These are phyloP conservation scores for Kurtzmaniella natalensis DNA, from an alignment of 1,139 yeast genomes.

Conservation along the genomic window DNA sequence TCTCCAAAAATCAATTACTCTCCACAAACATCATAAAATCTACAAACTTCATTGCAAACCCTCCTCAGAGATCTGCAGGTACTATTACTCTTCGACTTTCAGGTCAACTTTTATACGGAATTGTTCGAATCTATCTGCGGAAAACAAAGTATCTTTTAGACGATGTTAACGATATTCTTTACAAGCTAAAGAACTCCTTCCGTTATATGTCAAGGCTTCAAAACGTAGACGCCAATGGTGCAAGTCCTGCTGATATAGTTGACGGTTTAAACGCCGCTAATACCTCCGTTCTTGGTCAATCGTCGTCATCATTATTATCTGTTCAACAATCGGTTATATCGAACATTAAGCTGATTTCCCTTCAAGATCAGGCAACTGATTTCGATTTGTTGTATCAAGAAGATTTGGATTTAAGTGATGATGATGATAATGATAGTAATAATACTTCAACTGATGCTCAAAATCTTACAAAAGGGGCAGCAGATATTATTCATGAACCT, in stretches of 20 bases:
- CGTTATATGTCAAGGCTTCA: constrained; percentile 14
- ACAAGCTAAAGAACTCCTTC: constrained; percentile 73
- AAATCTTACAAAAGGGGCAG: constrained; percentile 1
- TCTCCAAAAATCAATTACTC: constrained; percentile 71
- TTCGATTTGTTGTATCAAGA: constrained; percentile 67
- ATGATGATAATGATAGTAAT: constrained; percentile 5
- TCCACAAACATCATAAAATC: constrained; percentile 71
- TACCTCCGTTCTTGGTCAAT: constrained; percentile 24
- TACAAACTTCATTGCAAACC: constrained; percentile 44
- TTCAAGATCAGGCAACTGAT: constrained; percentile 77
- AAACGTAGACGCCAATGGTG: not conserved
- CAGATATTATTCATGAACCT: constrained; percentile 2
- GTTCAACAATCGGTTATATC: constrained; percentile 48
- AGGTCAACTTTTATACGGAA: constrained; percentile 85
- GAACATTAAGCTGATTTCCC: constrained; percentile 52
- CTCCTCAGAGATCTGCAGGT: constrained; percentile 11
- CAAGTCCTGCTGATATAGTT: constrained; percentile 11
- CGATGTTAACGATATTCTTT: constrained; percentile 77
- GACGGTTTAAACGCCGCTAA: no score
- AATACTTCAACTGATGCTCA: constrained; percentile 10
- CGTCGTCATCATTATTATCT: constrained; percentile 37
- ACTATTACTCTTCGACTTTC: constrained; percentile 77
- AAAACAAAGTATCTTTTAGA: constrained; percentile 82
- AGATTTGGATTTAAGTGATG: constrained; percentile 56
- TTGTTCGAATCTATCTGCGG: constrained; percentile 81